A percentile compares a stretch with the other conserved stretches of the same genome.
Conservation (phyloP, 169 alveolate species). For the Ichthyophthirius multifiliis region DNA sequence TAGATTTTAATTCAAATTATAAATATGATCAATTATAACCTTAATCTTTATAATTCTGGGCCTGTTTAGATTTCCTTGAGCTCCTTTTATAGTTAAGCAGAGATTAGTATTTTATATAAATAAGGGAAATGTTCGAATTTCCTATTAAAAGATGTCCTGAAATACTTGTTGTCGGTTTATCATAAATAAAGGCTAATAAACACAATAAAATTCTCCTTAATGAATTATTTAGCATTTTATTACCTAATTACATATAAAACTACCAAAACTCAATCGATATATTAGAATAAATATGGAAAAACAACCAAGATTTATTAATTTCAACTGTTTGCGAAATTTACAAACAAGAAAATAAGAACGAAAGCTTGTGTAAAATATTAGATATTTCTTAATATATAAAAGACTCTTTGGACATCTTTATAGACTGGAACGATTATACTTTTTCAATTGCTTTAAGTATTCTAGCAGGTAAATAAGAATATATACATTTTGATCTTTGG, state of each 20-base stretch:
- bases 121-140: conserved; percentile 64
- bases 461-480: conserved; percentile 86
- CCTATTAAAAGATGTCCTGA: conserved; percentile 80
- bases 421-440: conserved; percentile 69
- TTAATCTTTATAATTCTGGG: conserved; percentile 60
- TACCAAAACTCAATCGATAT: conserved; percentile 74
- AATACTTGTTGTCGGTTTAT: conserved; percentile 59
- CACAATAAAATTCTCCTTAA: conserved; percentile 62
- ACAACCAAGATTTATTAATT: conserved; percentile 75
- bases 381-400: conserved; percentile 85
- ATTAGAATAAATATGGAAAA: conserved; percentile 76
- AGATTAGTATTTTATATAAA: conserved; percentile 48
- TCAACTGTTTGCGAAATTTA: conserved; percentile 77
- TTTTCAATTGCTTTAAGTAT: conserved; percentile 84
- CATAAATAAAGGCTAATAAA: conserved; percentile 43
- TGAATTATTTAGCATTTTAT: conserved; percentile 65
- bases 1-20: conserved; percentile 14
- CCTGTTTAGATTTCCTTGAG: conserved; percentile 59
- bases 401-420: conserved; percentile 72
- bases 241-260: conserved; percentile 76
- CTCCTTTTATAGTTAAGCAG: conserved; percentile 58
- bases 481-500: conserved; percentile 85
- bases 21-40: conserved; percentile 39
- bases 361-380: conserved; percentile 75
- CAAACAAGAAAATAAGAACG: conserved; percentile 54